These are phyloP conservation scores for Suillus ampliporus DNA, from an alignment of 768 basidiomycete species.

Conservation along the genomic window DNA sequence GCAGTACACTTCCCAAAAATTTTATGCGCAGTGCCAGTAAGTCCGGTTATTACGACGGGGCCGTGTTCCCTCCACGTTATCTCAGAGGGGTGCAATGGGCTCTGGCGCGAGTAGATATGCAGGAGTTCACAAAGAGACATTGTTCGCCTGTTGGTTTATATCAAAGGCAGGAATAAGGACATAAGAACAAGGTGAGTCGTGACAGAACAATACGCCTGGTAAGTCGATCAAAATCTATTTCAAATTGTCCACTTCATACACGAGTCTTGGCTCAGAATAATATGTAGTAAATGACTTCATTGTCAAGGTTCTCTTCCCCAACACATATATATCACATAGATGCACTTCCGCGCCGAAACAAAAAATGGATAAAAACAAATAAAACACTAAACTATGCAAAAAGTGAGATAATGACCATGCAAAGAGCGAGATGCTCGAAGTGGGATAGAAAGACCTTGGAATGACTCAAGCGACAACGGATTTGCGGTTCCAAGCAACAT, in stretches of 20 bases:
- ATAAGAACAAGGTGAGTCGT: neutral
- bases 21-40: neutral
- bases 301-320: slow-evolving; percentile 17
- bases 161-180: neutral
- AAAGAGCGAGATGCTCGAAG: slow-evolving; percentile 10
- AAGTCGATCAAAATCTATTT: neutral
- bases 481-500: slow-evolving; percentile 16
- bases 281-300: slow-evolving; percentile 1
- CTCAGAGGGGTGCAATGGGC: neutral
- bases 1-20: neutral
- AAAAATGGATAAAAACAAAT: slow-evolving; percentile 41
- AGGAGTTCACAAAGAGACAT: slow-evolving; percentile 1
- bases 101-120: neutral
- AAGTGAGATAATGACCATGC: slow-evolving; percentile 11
- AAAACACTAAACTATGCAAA: slow-evolving; percentile 33
- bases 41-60: too few relatives aligned
- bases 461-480: slow-evolving; percentile 1
- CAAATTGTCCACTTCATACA: neutral
- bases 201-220: slow-evolving; percentile 1
- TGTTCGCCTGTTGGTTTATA: neutral
- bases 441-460: neutral
- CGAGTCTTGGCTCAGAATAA: slow-evolving; percentile 5
- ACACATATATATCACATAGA: slow-evolving; percentile 39
- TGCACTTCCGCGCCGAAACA: slow-evolving; percentile 27
- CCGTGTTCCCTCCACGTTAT: neutral